Percentiles rank a stretch among this genome's conserved stretches.
Evolutionary conservation across 768 basidiomycete genomes (phyloP).

Genomic region (Hirschioporus abietinus): DNA sequence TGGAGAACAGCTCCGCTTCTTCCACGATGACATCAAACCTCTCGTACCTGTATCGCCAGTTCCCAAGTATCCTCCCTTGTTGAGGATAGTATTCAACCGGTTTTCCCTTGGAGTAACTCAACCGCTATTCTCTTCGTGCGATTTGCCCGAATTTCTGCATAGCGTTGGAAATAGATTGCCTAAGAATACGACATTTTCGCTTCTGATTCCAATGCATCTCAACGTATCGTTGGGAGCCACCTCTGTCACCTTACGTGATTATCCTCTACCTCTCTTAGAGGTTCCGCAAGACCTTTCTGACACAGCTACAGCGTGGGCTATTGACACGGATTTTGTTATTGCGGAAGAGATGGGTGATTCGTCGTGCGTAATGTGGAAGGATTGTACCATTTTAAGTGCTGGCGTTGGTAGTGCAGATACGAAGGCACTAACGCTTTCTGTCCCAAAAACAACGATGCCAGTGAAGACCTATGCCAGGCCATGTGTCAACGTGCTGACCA

Average conservation of each 20-base stretch:
- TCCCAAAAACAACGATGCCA: conserved; percentile 93
- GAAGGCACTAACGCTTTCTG: conserved; percentile 47
- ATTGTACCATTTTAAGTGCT: conserved; percentile 57
- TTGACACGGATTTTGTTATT: conserved; percentile 75
- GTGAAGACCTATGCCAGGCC: conserved; percentile 89
- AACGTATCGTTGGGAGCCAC: conserved; percentile 59
- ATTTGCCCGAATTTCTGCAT: conserved; percentile 58
- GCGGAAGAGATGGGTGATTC: conserved; percentile 80
- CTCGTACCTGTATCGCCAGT: conserved; percentile 35
- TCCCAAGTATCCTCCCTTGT: conserved; percentile 53
- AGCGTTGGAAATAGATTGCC: conserved; percentile 68
- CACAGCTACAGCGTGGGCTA: conserved; percentile 45
- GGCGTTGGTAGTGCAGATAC: conserved; percentile 48
- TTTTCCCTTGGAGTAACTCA: conserved; percentile 49
- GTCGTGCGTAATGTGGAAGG: conserved; percentile 64
- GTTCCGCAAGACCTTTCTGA: conserved; percentile 47
- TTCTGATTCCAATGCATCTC: conserved; percentile 81
- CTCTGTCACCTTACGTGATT: conserved; percentile 70
- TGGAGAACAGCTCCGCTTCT: conserved; percentile 19
- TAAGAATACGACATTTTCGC: conserved; percentile 61
- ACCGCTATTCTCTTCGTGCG: conserved; percentile 53
- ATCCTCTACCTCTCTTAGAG: conserved; percentile 80
- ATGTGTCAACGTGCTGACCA: conserved; percentile 57
- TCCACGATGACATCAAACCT: conserved; percentile 24
- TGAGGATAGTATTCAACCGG: conserved; percentile 59